Base-by-base conservation (phyloP, 106 monocot species). In the Dioscorea zingiberensis region DNA sequence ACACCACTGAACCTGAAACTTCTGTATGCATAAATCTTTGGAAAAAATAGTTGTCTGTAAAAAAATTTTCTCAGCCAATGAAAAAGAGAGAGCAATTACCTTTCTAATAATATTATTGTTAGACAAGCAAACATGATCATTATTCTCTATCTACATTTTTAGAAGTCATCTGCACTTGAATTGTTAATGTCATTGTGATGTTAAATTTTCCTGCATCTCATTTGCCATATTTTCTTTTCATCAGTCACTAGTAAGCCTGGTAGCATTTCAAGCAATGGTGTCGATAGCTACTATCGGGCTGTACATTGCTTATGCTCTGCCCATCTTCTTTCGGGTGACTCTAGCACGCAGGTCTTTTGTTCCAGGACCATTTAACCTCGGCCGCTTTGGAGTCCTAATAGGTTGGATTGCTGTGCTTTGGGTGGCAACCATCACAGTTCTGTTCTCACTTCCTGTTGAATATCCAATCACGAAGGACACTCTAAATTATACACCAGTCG, bases 401-500 rank as follows among this genome's bases (percentile, higher is more conserved):
- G 90, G 90, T 12, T 85, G 82, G 84, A 54, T 82, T 13, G 90
- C 94, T 5, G 90, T 94, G 21, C 75, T 91, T 13, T 94, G 94
- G 94, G 90, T 87, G 0, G 25, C 57, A 14, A 87, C 83, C 56
- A 91, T 94, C 76, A 87, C 90, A 1, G 78, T 94, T 32, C 63
- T 94, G 24, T 94, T 94, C 74, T 94, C 94, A 13, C 73, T 91
- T 53, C 87, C 94, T 0, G 87, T 94, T 7, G 70, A 84, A 21
- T 94, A 91, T 68, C 94, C 94, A 13, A n/a, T 94, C 62, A 80
- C 80, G 2, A 78, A 78, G 65, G 90, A 90, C 48, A 94, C 81
- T 18, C 82, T 90, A 55, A 94, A 90, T 74, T 94, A 90, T 73
- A 87, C 94, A 22, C 86, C 94, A 15, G 89, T 87, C n/a, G 87